phyloP scores from a whole-genome alignment of 768 basidiomycete genomes.

The Lenzites betulinus region DNA sequence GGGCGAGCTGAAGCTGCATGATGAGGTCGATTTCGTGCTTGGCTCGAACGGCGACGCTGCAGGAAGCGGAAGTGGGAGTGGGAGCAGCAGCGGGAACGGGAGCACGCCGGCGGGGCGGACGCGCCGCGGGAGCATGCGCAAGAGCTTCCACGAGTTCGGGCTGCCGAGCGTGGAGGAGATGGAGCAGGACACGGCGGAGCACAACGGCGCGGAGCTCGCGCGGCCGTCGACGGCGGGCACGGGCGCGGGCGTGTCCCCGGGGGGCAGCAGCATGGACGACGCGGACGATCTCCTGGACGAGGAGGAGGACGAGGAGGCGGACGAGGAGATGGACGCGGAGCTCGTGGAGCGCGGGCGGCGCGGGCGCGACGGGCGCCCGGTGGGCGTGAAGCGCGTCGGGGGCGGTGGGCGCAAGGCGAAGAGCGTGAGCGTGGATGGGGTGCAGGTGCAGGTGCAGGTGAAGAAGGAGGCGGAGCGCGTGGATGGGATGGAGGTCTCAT shows the following conservation, averaged over 20 bases:
- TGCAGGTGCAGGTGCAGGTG: no score
- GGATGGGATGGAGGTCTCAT: slow-evolving; percentile 31
- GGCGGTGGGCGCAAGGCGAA: slow-evolving; percentile 29
- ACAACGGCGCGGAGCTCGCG: slow-evolving; percentile 1
- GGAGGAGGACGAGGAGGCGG: slow-evolving; percentile 27
- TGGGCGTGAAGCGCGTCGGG: slow-evolving; percentile 21
- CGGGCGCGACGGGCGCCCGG: slow-evolving; percentile 29
- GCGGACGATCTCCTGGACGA: slow-evolving; percentile 13
- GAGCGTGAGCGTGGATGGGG: slow-evolving; percentile 20
- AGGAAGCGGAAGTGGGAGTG: no score
- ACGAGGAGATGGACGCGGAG: slow-evolving; percentile 18
- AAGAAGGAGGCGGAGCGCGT: slow-evolving; percentile 31
- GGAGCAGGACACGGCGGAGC: slow-evolving; percentile 30
- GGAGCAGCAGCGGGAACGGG: no score
- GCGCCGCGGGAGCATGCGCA: slow-evolving; percentile 24
- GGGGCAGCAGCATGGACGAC: slow-evolving; percentile 20
- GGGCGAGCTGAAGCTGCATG: slow-evolving; percentile 32
- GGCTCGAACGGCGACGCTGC: slow-evolving; percentile 3
- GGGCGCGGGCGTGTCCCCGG: slow-evolving; percentile 19
- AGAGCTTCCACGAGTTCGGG: slow-evolving; percentile 30
- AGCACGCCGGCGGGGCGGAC: no score
- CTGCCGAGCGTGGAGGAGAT: slow-evolving; percentile 36
- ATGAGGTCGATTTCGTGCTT: slow-evolving; percentile 28
- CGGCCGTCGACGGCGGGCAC: slow-evolving; percentile 21
- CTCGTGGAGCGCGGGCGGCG: slow-evolving; percentile 29